phyloP scores from a whole-genome alignment of 805 yeast genomes.

The Komagataella pastoris region DNA sequence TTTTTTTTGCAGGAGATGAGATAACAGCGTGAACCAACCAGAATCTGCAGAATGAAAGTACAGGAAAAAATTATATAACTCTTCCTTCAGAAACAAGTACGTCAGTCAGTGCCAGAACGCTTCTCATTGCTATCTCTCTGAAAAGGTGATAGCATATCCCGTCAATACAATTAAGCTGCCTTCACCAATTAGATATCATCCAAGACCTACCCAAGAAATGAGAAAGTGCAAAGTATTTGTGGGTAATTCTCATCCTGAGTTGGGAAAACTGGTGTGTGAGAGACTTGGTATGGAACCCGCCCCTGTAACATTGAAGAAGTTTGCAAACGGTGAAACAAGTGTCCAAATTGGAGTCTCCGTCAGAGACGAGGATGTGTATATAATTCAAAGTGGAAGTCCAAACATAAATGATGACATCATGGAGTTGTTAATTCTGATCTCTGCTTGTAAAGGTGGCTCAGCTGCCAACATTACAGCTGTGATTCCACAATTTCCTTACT shows the following conservation, averaged over 20 bases:
- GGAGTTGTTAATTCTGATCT: slow-evolving; percentile 86
- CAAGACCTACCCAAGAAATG: slow-evolving; percentile 31
- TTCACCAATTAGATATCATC: neutral
- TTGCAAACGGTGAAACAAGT: slow-evolving; percentile 95
- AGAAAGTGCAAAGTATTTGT: slow-evolving; percentile 95
- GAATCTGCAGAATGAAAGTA: neutral
- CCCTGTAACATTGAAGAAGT: slow-evolving; percentile 80
- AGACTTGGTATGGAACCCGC: slow-evolving; percentile 89
- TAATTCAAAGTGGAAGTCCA: slow-evolving; percentile 85
- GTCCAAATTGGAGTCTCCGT: slow-evolving; percentile 92
- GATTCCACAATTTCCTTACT: slow-evolving; percentile 94
- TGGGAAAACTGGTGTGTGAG: slow-evolving; percentile 83
- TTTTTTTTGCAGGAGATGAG: neutral
- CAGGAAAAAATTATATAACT: neutral
- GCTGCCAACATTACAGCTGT: slow-evolving; percentile 97
- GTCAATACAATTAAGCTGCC: neutral
- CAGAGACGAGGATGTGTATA: slow-evolving; percentile 93
- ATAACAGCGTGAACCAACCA: neutral
- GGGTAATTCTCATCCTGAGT: slow-evolving; percentile 92
- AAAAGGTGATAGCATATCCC: neutral
- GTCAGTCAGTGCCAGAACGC: neutral
- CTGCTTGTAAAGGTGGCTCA: slow-evolving; percentile 96
- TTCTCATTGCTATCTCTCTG: neutral
- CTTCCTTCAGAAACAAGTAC: neutral
- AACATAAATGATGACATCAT: slow-evolving; percentile 84